Base-by-base conservation (phyloP, 495 filamentous ascomycete species). In the Annulohypoxylon stygium region DNA sequence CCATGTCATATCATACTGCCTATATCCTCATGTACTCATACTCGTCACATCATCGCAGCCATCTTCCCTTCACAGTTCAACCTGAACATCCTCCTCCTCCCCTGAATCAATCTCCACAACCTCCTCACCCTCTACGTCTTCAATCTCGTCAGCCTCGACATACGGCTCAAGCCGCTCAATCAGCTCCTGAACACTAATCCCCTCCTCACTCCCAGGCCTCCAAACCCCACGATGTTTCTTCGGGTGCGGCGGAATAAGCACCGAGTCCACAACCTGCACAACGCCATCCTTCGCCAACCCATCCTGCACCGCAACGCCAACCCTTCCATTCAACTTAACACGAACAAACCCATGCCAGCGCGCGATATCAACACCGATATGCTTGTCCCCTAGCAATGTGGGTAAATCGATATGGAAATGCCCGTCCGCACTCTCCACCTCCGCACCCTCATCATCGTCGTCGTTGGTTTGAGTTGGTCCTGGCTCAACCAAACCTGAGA, bases 231-330 rank as follows among this genome's bases (percentile, higher is more conserved):
- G n/a, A 9, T 47, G 43, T 14, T 65, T 68, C 5, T 78, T 82
- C 30, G 84, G 72, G 48, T 85, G 86, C 78, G 93, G 93, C 73
- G 94, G 94, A 75, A 97, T 88, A 64, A 97, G 78, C 1, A 97
- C 89, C 53, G 83, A 83, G 48, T 84, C 81, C 7, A 95, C 81
- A 45, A 93, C 89, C 69, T 97, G 94, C 34, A 95, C 82, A 34
- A 93, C 91, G 39, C 94, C 94, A 81, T 97, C 91, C 33, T 78
- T 82, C 0, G 89, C 90, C 48, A 93, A 74, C 8, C 86, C 90
- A 80, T 97, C 93, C 76, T 88, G 80, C 18, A 92, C 78, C 2
- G 81, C 80, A 3, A 95, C 89, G 6, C 70, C 78, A 4, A 81
- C 79, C 61, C 87, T 89, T 16, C 89, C 92, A 79, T 97, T 95